Evolutionary conservation across 495 filamentous ascomycete species (phyloP).

Genomic region (Aspergillus indologenus): DNA sequence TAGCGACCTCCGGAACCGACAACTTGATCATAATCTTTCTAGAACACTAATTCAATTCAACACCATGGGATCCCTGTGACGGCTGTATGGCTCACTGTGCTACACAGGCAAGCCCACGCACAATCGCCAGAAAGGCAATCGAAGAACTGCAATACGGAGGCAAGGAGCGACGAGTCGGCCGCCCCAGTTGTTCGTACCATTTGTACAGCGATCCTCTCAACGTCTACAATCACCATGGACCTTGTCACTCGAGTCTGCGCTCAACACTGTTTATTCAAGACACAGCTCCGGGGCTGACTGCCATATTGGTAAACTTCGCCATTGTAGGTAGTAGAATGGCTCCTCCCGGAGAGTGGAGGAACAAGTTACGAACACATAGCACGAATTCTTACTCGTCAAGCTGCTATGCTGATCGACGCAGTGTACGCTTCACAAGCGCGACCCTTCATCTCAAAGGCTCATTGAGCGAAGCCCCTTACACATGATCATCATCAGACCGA

Average conservation of each 20-base stretch:
- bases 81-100: not conserved
- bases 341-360: not conserved
- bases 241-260: constrained; percentile 3
- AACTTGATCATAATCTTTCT: not conserved
- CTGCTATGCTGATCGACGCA: constrained; percentile 2
- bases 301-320: constrained; percentile 10
- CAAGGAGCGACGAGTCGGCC: not conserved
- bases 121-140: not conserved
- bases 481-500: constrained; percentile 2
- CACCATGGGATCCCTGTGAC: not conserved
- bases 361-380: not conserved
- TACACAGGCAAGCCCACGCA: not conserved
- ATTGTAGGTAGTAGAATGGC: not conserved
- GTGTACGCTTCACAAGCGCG: constrained; percentile 1
- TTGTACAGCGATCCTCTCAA: not conserved
- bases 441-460: not conserved
- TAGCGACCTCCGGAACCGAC: too few species aligned
- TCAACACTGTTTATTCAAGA: not conserved
- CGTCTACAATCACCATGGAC: not conserved
- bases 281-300: not conserved
- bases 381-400: not conserved
- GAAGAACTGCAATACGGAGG: not conserved
- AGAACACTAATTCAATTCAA: not conserved
- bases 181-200: not conserved
- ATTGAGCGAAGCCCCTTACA: not conserved